phyloP scores from a whole-genome alignment of 75 land plant species.

The Pseudotsuga menziesii region DNA sequence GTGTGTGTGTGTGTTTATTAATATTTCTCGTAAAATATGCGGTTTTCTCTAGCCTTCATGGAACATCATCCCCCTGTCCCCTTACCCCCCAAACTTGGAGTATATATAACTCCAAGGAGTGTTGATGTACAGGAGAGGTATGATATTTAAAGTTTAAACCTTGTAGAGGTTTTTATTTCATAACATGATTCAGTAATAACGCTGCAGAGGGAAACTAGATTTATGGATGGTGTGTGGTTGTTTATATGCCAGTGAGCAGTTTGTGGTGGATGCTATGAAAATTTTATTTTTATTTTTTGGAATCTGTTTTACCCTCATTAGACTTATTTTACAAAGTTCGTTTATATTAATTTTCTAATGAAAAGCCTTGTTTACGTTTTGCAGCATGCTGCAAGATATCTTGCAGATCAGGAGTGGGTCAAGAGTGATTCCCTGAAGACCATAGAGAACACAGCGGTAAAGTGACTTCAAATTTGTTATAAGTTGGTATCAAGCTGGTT shows the following conservation, averaged over 20 bases:
- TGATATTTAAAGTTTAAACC: background rate
- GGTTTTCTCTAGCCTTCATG: too few relatives aligned
- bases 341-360: conserved; percentile 9
- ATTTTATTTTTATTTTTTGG: background rate
- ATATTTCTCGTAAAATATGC: too few relatives aligned
- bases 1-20: too few relatives aligned
- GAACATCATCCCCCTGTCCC: too few relatives aligned
- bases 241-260: background rate
- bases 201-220: background rate
- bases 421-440: conserved; percentile 89
- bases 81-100: too few relatives aligned
- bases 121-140: background rate
- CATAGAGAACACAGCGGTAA: conserved; percentile 94
- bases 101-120: too few relatives aligned
- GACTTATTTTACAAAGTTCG: background rate
- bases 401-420: conserved; percentile 99
- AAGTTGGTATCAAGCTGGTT: background rate
- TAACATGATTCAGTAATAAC: background rate
- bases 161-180: background rate
- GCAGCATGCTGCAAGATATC: conserved; percentile 99
- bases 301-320: background rate
- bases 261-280: background rate
- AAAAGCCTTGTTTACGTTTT: conserved; percentile 10
- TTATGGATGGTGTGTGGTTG: background rate
- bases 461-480: background rate